Base-by-base conservation (phyloP, 345 rosid species). In the Fremontodendron californicum region DNA sequence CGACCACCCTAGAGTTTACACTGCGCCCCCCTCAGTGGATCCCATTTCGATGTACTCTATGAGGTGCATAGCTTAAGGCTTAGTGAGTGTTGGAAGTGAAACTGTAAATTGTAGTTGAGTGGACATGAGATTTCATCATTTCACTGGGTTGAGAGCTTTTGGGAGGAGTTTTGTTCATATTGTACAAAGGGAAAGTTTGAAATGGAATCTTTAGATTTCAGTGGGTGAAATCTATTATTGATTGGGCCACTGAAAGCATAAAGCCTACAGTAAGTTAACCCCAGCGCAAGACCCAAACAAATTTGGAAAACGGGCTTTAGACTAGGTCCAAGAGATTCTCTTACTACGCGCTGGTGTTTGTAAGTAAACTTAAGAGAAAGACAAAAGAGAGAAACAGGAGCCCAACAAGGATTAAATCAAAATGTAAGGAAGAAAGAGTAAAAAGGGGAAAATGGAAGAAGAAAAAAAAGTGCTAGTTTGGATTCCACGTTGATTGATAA, bases 11-110 rank as follows among this genome's bases (percentile, higher is more conserved):
- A 81, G 90, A 70, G 74, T 78, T 46, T 78, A 74, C 68, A 23
- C 74, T 43, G 79, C 77, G 1, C 54, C 85, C 3, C 52, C 84
- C 9, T 54, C 77, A 5, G 33, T 46, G 63, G 90, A 89, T 46
- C 66, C 80, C 0, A 42, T 83, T 73, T 74, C 86, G 4, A 3
- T 75, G 64, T 89, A 78, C 71, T 89, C 92, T 12, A 85, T 77
- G 84, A 81, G 94, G 40, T 86, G 87, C 31, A 89, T 90, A 5
- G 87, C 88, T 0, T 90, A 84, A 67, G 45, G 19, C n/a, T 13
- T 48, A 48, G 52, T 15, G 15, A 27, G 3, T 1, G 49, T 10
- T 3, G n/a, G n/a, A 64, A 64, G 21, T 16, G 69, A 0, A 19
- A 64, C 2, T 64, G 58, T 52, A 19, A 2, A 51, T 51, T 5